phyloP scores from a whole-genome alignment of 2,329 filamentous ascomycete species.

The Bipolaris bicolor region DNA sequence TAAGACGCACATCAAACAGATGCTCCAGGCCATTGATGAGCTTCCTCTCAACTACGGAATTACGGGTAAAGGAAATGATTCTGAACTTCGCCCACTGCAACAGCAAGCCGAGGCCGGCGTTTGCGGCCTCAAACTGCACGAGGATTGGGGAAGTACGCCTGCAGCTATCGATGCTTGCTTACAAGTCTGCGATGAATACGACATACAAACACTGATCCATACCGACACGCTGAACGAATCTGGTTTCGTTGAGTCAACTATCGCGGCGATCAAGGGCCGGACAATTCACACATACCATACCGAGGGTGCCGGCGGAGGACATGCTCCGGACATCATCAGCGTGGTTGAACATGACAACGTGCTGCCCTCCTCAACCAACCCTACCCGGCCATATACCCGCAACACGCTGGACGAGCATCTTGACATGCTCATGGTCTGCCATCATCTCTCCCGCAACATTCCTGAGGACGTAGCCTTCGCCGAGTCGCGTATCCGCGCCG shows the following conservation, averaged over 20 bases:
- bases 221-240: conserved; percentile 96
- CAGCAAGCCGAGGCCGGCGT: conserved; percentile 85
- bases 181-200: conserved; percentile 83
- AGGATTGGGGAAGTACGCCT: conserved; percentile 94
- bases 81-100: conserved; percentile 69
- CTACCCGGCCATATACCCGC: conserved; percentile 84
- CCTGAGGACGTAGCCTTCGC: conserved; percentile 96
- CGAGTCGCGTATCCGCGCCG: conserved; percentile 89
- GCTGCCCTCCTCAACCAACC: conserved; percentile 88
- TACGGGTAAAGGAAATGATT: conserved; percentile 93
- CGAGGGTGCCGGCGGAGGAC: conserved; percentile 91
- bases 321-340: conserved; percentile 94
- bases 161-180: conserved; percentile 86
- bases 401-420: conserved; percentile 97
- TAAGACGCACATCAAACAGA: conserved; percentile 79
- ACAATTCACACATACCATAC: conserved; percentile 98
- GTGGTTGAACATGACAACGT: conserved; percentile 91
- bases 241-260: conserved; percentile 93
- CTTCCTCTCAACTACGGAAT: conserved; percentile 89
- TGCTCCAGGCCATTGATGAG: conserved; percentile 84
- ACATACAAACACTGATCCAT: conserved; percentile 93
- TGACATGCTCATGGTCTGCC: conserved; percentile 98
- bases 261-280: conserved; percentile 81
- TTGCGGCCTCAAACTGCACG: conserved; percentile 90
- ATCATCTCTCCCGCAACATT: conserved; percentile 90